Evolutionary conservation across 805 yeast species (phyloP).

Genomic region (Pichia nanzhaoensis): DNA sequence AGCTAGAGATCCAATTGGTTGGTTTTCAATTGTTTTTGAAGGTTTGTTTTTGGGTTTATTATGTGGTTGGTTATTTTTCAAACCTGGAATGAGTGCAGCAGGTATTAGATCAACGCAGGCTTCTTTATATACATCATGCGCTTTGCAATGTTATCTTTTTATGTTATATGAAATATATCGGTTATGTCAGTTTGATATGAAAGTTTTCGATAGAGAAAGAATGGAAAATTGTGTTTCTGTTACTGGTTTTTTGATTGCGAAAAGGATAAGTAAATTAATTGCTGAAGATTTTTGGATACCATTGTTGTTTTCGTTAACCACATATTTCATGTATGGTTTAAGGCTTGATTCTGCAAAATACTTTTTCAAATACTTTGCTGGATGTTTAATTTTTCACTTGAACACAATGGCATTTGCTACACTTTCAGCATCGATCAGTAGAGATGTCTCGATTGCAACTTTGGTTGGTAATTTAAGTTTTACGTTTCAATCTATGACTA

Average conservation of each 20-base stretch:
- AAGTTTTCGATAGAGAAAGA: slow-evolving; percentile 58
- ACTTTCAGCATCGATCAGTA: slow-evolving; percentile 44
- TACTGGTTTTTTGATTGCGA: slow-evolving; percentile 56
- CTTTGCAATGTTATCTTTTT: slow-evolving; percentile 50
- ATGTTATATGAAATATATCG: slow-evolving; percentile 54
- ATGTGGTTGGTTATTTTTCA: slow-evolving; percentile 73
- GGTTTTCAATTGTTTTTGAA: slow-evolving; percentile 36
- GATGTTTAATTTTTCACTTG: slow-evolving; percentile 49
- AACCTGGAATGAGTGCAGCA: slow-evolving; percentile 50
- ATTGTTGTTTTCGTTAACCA: slow-evolving; percentile 48
- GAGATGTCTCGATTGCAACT: slow-evolving; percentile 58
- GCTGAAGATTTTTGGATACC: slow-evolving; percentile 66
- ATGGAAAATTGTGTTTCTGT: slow-evolving; percentile 63
- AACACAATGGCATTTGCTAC: slow-evolving; percentile 51
- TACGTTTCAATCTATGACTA: slow-evolving; percentile 69
- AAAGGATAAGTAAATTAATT: slow-evolving; percentile 58
- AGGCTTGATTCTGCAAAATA: slow-evolving; percentile 37
- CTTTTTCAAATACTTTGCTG: slow-evolving; percentile 59
- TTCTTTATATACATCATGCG: slow-evolving; percentile 45
- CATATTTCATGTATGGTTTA: slow-evolving; percentile 76
- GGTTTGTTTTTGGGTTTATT: slow-evolving; percentile 46
- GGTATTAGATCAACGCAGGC: slow-evolving; percentile 60
- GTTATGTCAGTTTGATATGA: slow-evolving; percentile 47
- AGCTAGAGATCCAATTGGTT: slow-evolving; percentile 45
- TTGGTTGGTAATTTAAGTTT: slow-evolving; percentile 56